Conservation (phyloP, 306 rosid genomes). For the Arachis stenosperma region DNA sequence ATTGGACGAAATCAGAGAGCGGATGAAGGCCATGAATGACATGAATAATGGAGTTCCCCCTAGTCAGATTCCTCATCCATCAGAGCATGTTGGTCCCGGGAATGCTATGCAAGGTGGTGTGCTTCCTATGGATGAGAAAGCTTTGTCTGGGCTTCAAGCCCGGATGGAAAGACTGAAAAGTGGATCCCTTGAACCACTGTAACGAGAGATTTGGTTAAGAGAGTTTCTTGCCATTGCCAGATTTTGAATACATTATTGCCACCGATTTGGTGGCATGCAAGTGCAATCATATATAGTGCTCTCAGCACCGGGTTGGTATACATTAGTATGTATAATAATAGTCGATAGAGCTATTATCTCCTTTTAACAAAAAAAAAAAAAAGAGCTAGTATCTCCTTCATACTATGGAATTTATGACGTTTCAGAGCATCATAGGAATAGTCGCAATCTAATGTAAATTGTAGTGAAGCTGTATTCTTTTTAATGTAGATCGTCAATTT, state of each 20-base stretch:
- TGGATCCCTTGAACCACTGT: constrained; percentile 80
- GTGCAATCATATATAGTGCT: constrained; percentile 4
- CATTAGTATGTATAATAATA: constrained; percentile 38
- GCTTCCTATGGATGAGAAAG: constrained; percentile 95
- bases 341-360: constrained; percentile 30
- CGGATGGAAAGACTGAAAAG: constrained; percentile 99
- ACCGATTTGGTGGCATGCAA: constrained; percentile 37
- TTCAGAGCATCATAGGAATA: constrained; percentile 46
- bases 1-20: constrained; percentile 90
- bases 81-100: constrained; percentile 55
- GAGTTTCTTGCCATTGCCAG: not conserved
- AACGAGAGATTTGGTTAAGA: not conserved
- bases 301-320: constrained; percentile 40
- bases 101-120: constrained; percentile 70
- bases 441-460: constrained; percentile 50
- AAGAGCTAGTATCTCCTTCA: not conserved
- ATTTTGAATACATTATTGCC: constrained; percentile 18
- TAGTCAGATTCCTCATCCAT: constrained; percentile 59
- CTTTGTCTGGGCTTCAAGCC: constrained; percentile 97
- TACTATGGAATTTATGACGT: constrained; percentile 34
- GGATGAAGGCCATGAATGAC: constrained; percentile 96
- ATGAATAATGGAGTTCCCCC: constrained; percentile 59
- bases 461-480: constrained; percentile 41
- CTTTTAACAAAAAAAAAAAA: no score
- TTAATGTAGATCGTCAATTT: constrained; percentile 46